Evolutionary conservation across 352 stramenopile genomes (phyloP), one percentile per base, ranked within the genome.

Genomic region (Phytophthora tentaculata): DNA sequence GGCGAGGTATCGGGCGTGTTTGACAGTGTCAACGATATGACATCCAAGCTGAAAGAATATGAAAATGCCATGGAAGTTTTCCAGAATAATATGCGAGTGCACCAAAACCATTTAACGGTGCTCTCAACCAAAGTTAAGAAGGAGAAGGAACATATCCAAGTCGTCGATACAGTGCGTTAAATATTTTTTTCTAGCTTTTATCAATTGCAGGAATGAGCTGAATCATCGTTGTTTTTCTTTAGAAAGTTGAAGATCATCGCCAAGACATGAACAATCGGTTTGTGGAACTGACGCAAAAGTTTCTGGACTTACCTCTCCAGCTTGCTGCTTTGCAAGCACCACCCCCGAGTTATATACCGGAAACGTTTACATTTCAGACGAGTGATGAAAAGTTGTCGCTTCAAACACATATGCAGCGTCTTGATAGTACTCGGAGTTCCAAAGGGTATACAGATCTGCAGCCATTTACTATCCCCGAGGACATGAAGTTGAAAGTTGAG

Each of bases 401-500:
- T 2, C 64, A 87, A 24, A 74, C 74, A 10, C 84, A 95, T 24
- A 20, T 88, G 48, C 48, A 76, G 9, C 66, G 68, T 10, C 67
- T 69, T 12, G 60, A 74, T 48, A 53, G 60, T 5, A 56, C 64
- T 2, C 45, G 62, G 22, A 63, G 68, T 8, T 69, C 63, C 1
- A 17, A 69, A 10, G 77, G 76, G 1, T 90, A 83, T 57, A 95
- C 86, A 1, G 84, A 93, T 47, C 64, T 95, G 17, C 64, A 86
- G 29, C 79, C 84, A 1, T 93, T 92, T 58, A 89, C 79, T 14
- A 91, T 95, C 37, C 86, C 86, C 0, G 81, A 91, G 9, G 86
- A 95, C 39, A 95, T 95, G 86, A 85, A 86, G 50, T 69, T 73
- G 0, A 92, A 92, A 44, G 86, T 95, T 13, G 86, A 95, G 53